Evolutionary conservation across 371 early-diverging fungal species (phyloP).

Genomic region (Lichtheimia corymbifera): DNA sequence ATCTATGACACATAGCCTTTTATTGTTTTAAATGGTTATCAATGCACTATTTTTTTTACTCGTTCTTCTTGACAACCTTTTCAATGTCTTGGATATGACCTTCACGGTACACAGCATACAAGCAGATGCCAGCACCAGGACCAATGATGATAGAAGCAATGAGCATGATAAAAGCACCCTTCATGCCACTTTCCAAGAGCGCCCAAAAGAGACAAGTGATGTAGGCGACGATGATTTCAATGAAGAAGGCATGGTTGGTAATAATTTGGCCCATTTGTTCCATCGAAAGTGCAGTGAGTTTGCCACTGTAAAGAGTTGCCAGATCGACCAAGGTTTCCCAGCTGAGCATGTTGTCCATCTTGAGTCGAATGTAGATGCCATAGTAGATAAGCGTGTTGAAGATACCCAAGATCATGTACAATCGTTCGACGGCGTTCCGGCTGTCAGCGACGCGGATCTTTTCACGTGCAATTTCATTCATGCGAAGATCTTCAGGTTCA

Average conservation of each 20-base stretch:
- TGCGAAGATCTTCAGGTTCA: constrained; percentile 9
- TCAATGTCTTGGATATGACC: constrained; percentile 11
- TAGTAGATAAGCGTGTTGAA: constrained; percentile 14
- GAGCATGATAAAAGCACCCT: constrained; percentile 1
- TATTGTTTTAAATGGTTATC: neutral
- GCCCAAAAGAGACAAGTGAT: constrained; percentile 10
- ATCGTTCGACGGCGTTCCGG: constrained; percentile 15
- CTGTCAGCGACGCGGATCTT: constrained; percentile 14
- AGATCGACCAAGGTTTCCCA: constrained; percentile 12
- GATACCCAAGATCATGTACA: constrained; percentile 16
- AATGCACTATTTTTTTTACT: constrained; percentile 1
- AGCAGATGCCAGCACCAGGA: constrained; percentile 14
- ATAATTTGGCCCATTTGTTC: constrained; percentile 8
- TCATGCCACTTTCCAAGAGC: constrained; percentile 9
- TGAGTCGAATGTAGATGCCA: constrained; percentile 13
- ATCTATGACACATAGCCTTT: too few species aligned
- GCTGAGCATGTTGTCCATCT: constrained; percentile 2
- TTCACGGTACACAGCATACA: constrained; percentile 19
- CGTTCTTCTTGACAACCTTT: constrained; percentile 5
- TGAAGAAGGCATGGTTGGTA: constrained; percentile 10
- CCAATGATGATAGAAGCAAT: constrained; percentile 9
- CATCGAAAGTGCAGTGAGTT: neutral
- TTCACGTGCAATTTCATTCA: constrained; percentile 9
- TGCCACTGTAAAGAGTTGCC: neutral
- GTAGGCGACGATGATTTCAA: constrained; percentile 2